Conservation (phyloP, 371 early-diverging fungal species). For the Apophysomyces ossiformis region DNA sequence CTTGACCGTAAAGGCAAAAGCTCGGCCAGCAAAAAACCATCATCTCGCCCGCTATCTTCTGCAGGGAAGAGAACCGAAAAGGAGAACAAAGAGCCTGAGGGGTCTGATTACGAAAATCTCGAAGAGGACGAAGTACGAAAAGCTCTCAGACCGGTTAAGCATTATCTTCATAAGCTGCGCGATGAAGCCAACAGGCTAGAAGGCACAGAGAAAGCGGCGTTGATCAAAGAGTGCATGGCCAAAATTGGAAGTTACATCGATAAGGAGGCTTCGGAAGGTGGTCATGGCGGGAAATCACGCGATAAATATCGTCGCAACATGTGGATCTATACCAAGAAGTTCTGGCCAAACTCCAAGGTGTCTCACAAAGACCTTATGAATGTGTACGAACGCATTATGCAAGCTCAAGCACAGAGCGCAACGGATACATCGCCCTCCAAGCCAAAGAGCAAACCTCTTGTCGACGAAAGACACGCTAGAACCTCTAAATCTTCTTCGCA, state of each 20-base stretch:
- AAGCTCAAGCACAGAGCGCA: slow-evolving; percentile 10
- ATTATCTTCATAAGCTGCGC: slow-evolving; percentile 52
- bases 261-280: slow-evolving; percentile 28
- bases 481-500: neutral
- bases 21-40: neutral
- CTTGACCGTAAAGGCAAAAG: neutral
- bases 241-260: slow-evolving; percentile 69
- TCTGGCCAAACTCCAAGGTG: slow-evolving; percentile 62
- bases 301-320: slow-evolving; percentile 50
- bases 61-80: slow-evolving; percentile 16
- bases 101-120: slow-evolving; percentile 52
- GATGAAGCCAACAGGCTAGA: slow-evolving; percentile 52
- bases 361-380: slow-evolving; percentile 53
- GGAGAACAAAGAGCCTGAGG: slow-evolving; percentile 40
- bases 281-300: slow-evolving; percentile 16
- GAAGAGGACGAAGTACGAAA: slow-evolving; percentile 60
- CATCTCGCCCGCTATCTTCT: neutral
- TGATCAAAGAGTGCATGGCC: slow-evolving; percentile 60
- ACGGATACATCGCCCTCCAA: neutral
- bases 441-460: neutral
- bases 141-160: slow-evolving; percentile 60
- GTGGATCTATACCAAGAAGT: slow-evolving; percentile 67
- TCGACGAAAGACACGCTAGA: neutral
- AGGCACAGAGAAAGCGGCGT: slow-evolving; percentile 54
- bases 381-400: slow-evolving; percentile 53